These are phyloP conservation scores for Onygena corvina DNA, from an alignment of 2,329 filamentous ascomycete species.

Conservation along the genomic window DNA sequence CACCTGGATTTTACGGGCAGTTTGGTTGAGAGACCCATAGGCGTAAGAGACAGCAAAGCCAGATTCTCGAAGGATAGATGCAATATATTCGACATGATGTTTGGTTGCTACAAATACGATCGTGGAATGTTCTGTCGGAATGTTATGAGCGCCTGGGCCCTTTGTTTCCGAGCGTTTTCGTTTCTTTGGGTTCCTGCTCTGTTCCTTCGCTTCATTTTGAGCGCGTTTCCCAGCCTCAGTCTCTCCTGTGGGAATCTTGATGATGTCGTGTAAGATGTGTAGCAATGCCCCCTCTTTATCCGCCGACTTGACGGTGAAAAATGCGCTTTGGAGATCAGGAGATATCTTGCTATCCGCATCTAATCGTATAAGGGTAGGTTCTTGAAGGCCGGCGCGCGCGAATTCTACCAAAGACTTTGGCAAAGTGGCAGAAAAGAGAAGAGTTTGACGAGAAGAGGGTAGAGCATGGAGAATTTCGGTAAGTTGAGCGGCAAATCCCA, in stretches of 20 bases:
- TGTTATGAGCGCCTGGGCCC: conserved; percentile 47
- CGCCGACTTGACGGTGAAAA: conserved; percentile 81
- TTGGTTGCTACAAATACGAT: conserved; percentile 93
- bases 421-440: conserved; percentile 89
- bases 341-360: conserved; percentile 95
- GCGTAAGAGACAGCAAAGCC: conserved; percentile 88
- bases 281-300: conserved; percentile 91
- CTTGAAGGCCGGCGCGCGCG: conserved; percentile 80
- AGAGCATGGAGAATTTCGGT: conserved; percentile 85
- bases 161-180: conserved; percentile 40
- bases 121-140: conserved; percentile 79
- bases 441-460: conserved; percentile 70
- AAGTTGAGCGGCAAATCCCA: conserved; percentile 92
- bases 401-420: conserved; percentile 94
- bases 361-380: conserved; percentile 77
- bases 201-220: conserved; percentile 37
- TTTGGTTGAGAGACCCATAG: conserved; percentile 90
- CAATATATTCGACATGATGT: conserved; percentile 91
- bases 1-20: conserved; percentile 81
- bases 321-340: conserved; percentile 86
- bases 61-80: conserved; percentile 61
- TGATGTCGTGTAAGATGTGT: conserved; percentile 79
- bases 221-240: conserved; percentile 41
- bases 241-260: conserved; percentile 68
- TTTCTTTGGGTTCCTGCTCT: conserved; percentile 33